phyloP scores from a whole-genome alignment of 768 basidiomycete species.

The Tricholomella constricta region DNA sequence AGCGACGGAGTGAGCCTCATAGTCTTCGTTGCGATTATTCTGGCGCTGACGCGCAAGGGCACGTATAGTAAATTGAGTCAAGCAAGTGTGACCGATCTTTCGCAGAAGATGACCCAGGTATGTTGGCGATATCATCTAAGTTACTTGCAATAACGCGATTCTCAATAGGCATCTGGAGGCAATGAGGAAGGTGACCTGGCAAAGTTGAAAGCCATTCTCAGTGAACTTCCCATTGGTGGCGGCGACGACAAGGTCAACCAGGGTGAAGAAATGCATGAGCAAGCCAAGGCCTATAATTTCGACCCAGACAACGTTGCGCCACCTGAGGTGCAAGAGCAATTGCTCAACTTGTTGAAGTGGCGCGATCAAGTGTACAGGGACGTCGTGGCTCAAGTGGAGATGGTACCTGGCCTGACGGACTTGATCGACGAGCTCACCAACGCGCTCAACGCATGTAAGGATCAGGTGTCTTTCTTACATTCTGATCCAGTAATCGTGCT shows the following conservation, averaged over 20 bases:
- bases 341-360: constrained; percentile 62
- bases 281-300: constrained; percentile 61
- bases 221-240: constrained; percentile 53
- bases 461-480: not conserved
- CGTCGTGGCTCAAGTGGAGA: constrained; percentile 57
- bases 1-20: constrained; percentile 54
- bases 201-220: constrained; percentile 45
- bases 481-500: constrained; percentile 2
- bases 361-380: constrained; percentile 59
- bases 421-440: constrained; percentile 65
- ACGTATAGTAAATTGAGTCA: constrained; percentile 56
- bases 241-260: constrained; percentile 52
- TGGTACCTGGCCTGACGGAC: constrained; percentile 60
- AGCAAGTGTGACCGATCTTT: constrained; percentile 61
- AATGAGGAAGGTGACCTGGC: constrained; percentile 34
- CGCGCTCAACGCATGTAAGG: constrained; percentile 65
- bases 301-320: constrained; percentile 65
- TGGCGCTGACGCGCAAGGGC: not conserved
- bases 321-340: constrained; percentile 59
- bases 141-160: too few relatives aligned
- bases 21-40: not conserved
- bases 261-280: constrained; percentile 54
- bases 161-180: constrained; percentile 34
- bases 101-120: constrained; percentile 49
- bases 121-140: constrained; percentile 4